These are phyloP conservation scores for Cyclotella choctawhatcheeana DNA, from an alignment of 108 stramenopile species.

Conservation along the genomic window DNA sequence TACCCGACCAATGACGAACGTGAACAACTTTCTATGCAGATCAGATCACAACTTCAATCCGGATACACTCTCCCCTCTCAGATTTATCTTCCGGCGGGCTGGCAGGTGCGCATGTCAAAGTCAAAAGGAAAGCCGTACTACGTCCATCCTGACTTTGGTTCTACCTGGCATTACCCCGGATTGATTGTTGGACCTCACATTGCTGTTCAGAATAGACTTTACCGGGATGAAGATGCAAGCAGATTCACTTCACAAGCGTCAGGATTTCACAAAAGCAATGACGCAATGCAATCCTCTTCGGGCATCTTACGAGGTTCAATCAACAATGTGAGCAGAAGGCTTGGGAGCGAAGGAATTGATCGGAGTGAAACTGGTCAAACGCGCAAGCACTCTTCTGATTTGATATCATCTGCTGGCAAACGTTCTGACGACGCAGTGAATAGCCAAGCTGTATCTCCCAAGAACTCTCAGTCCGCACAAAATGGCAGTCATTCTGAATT, in stretches of 20 bases:
- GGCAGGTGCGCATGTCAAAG: constrained; percentile 67
- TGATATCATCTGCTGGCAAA: background rate
- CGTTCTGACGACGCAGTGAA: background rate
- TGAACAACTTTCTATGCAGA: background rate
- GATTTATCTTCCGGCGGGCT: constrained; percentile 74
- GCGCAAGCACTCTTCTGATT: background rate
- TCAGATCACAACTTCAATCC: background rate
- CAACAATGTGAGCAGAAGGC: too few relatives aligned
- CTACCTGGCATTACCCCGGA: constrained; percentile 79
- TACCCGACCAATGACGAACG: background rate
- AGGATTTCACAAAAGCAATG: background rate
- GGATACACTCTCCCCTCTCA: constrained; percentile 7
- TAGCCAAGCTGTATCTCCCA: background rate
- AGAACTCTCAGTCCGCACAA: background rate
- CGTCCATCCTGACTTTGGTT: constrained; percentile 72
- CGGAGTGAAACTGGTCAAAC: background rate
- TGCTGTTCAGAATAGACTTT: constrained; percentile 12
- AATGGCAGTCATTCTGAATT: background rate
- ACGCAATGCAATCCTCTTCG: too few relatives aligned
- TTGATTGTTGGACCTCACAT: constrained; percentile 26
- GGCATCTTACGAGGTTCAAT: too few relatives aligned
- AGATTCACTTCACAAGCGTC: background rate
- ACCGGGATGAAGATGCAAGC: constrained; percentile 1
- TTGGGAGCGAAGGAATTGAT: background rate
- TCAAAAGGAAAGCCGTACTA: constrained; percentile 68